Evolutionary conservation across 352 stramenopile species (phyloP), one percentile per base, ranked within the genome.

Genomic region (Hyaloperonospora arabidopsidis): DNA sequence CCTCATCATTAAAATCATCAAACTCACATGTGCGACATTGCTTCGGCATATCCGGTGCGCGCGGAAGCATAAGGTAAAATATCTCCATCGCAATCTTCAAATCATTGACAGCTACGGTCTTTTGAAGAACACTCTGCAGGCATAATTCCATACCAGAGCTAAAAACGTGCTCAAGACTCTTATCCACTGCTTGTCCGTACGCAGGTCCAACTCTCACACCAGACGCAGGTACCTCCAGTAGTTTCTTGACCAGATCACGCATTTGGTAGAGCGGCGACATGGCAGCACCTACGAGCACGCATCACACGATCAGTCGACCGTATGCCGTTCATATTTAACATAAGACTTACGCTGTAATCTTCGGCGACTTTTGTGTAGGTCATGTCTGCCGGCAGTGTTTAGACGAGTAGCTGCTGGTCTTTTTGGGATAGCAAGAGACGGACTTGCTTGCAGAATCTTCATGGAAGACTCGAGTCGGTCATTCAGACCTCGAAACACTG

Each of bases 1-100:
- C 47, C 43, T 57, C 48, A 32, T 62, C 35, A 69, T 83, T 72
- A 38, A 79, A 67, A 23, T 77, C 67, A 25, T 77, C 73, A 55
- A 84, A 87, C 44, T 84, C 66, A 72, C 73, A 34, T n/a, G 59
- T 36, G 13, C 65, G 14, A 7, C 61, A 69, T 29, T 64, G 63
- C 12, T 45, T 60, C 36, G 72, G 63, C 6, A 62, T 36, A 15
- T 83, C 65, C 14, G 52, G 17, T 41, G 41, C 44, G 40, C 60
- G 65, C 28, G 75, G 72, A 1, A 80, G 53, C 5, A 82, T 38
- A 5, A 77, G 48, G 29, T 80, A 60, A 15, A 88, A 43, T 43
- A 87, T 86, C 45, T 84, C 74, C n/a, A 86, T 63, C 15, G 54
- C 64, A 44, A 79, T 52, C 15, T 71, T 70, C 11, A 86, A 58